Percentiles rank a stretch among this genome's conserved stretches.
Evolutionary conservation across 805 yeast species (phyloP).

Genomic region (Candida boleticola): DNA sequence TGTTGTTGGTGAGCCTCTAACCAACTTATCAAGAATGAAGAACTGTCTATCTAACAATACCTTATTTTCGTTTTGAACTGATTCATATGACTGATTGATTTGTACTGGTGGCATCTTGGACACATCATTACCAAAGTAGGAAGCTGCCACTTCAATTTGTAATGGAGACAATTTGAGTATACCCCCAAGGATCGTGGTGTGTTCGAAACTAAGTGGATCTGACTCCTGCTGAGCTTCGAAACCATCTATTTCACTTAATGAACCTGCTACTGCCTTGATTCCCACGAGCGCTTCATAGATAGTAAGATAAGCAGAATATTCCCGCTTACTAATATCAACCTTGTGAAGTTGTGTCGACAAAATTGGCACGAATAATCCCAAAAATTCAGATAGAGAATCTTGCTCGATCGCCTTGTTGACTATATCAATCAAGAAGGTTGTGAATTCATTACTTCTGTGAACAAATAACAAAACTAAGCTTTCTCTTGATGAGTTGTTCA

Average conservation of each 20-base stretch:
- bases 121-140: conserved; percentile 38
- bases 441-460: conserved; percentile 14
- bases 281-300: conserved; percentile 56
- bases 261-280: conserved; percentile 59
- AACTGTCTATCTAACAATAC: conserved; percentile 63
- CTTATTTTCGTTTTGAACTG: conserved; percentile 63
- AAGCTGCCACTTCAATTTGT: conserved; percentile 45
- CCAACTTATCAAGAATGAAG: conserved; percentile 65
- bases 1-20: conserved; percentile 68
- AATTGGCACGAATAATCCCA: conserved; percentile 50
- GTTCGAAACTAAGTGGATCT: conserved; percentile 53
- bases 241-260: conserved; percentile 54
- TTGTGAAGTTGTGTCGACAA: conserved; percentile 35
- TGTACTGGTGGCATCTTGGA: conserved; percentile 29
- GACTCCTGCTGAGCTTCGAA: conserved; percentile 45
- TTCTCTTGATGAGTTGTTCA: conserved; percentile 35
- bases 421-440: conserved; percentile 53
- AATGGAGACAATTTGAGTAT: conserved; percentile 74
- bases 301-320: conserved; percentile 52
- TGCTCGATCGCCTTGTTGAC: conserved; percentile 62
- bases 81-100: conserved; percentile 49
- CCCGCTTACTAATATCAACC: conserved; percentile 48
- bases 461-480: conserved; percentile 23
- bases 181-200: conserved; percentile 71
- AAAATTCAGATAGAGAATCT: conserved; percentile 59